These are phyloP conservation scores for Teunomyces tritomae DNA, from an alignment of 805 yeast genomes.

Conservation along the genomic window DNA sequence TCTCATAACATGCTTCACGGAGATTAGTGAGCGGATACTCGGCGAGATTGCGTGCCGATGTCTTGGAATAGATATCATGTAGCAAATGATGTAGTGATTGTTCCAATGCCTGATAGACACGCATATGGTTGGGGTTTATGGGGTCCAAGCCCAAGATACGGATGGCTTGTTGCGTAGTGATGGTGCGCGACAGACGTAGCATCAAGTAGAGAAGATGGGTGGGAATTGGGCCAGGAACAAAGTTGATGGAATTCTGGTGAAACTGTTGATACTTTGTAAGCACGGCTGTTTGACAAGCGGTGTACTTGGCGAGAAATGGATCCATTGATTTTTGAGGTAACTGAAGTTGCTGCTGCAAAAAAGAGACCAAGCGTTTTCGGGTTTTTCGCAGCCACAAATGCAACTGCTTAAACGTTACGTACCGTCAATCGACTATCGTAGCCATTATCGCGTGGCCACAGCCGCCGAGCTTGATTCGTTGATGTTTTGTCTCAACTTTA, in stretches of 20 bases:
- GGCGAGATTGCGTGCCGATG: neutral
- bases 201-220: conserved; percentile 4
- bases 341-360: no score
- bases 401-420: neutral
- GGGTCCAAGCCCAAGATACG: neutral
- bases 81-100: neutral
- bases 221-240: neutral
- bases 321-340: neutral
- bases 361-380: no score
- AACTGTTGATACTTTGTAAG: neutral
- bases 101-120: neutral
- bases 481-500: neutral
- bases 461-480: neutral
- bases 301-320: neutral
- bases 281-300: neutral
- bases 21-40: conserved; percentile 26
- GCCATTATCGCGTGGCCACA: neutral
- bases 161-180: neutral
- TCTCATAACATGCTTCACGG: conserved; percentile 20
- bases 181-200: neutral
- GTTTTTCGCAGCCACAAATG: conserved; percentile 4
- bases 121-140: neutral
- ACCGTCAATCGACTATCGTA: neutral
- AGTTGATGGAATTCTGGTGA: neutral
- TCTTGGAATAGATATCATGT: neutral